Conservation (phyloP, 805 yeast species). For the Ogataea ganodermae region DNA sequence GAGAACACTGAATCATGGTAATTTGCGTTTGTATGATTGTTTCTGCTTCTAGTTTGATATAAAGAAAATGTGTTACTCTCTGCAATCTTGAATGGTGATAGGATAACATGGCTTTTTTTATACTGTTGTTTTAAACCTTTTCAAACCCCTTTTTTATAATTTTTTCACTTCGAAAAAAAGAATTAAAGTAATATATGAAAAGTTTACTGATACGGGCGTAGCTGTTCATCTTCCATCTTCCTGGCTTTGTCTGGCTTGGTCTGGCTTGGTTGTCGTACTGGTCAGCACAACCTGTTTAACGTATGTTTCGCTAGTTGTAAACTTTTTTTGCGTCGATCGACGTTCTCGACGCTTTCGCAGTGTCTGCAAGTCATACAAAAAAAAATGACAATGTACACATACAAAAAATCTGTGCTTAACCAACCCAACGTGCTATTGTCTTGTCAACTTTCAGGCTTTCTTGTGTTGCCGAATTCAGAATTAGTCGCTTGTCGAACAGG, state of each 20-base stretch:
- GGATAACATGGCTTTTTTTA: slow-evolving; percentile 7
- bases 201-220: neutral
- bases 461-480: too few species aligned
- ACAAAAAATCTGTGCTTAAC: too few species aligned
- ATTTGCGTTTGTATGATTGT: slow-evolving; percentile 24
- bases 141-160: slow-evolving; percentile 12
- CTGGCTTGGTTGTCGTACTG: too few species aligned
- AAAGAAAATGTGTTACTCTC: slow-evolving; percentile 8
- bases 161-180: slow-evolving; percentile 11
- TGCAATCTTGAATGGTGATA: slow-evolving; percentile 7
- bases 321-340: slow-evolving; percentile 4
- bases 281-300: too few species aligned
- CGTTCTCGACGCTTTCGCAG: neutral
- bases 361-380: neutral
- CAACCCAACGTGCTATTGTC: too few species aligned
- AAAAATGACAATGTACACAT: neutral
- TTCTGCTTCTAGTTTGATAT: slow-evolving; percentile 10
- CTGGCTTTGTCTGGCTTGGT: too few species aligned
- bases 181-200: slow-evolving; percentile 12
- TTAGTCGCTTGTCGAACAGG: too few species aligned
- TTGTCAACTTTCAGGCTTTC: too few species aligned
- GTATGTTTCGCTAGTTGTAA: neutral
- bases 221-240: too few species aligned
- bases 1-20: slow-evolving; percentile 42
- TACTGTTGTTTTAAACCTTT: slow-evolving; percentile 9